Base-by-base conservation (phyloP, 495 filamentous ascomycete genomes). In the Aspergillus sparsus region DNA sequence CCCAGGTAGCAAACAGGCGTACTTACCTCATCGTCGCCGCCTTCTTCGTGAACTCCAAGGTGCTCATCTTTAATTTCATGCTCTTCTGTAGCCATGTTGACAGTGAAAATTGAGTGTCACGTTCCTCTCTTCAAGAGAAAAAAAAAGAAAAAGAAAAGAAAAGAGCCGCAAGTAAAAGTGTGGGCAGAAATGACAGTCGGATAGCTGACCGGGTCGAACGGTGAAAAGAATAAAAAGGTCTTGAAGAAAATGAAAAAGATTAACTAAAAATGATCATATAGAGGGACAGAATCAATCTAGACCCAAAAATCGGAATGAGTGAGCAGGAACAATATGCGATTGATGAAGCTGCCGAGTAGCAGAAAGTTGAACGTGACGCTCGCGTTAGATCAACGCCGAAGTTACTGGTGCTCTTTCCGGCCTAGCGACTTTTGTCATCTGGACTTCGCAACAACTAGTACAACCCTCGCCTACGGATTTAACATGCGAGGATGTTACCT, bases 21-120 rank as follows among this genome's bases (percentile, higher is more conserved):
- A 27, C 55, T 59, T 73, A 80, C 77, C 73, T 80, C 77, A 60
- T 80, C 77, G 54, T 80, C 76, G 47, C 64, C 71, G 4, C 75
- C 77, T 54, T 75, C 76, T 41, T 75, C 67, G 46, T 75, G 73
- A 35, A 68, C 52, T 34, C 74, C 71, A 53, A 77, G 37, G 61
- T 66, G 74, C 71, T 77, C 73, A 39, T 73, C 71, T 61, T 74
- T 71, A 13, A 80, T 53, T 60, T 79, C 70, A 32, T 68, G 53
- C 45, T 69, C 71, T 66, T 80, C 77, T 27, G 76, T 67, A 60
- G 74, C 58, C 75, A 78, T 70, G 63, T 54, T 62, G 57, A 15
- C 18, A 37, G 49, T 53, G 44, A 49, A 47, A 53, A 18, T 27
- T 27, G 45, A 34, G 42, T 34, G 42, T 12, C 3, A 11, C 13